Evolutionary conservation across 2,329 filamentous ascomycete species (phyloP).

Genomic region (Colletotrichum simmondsii): DNA sequence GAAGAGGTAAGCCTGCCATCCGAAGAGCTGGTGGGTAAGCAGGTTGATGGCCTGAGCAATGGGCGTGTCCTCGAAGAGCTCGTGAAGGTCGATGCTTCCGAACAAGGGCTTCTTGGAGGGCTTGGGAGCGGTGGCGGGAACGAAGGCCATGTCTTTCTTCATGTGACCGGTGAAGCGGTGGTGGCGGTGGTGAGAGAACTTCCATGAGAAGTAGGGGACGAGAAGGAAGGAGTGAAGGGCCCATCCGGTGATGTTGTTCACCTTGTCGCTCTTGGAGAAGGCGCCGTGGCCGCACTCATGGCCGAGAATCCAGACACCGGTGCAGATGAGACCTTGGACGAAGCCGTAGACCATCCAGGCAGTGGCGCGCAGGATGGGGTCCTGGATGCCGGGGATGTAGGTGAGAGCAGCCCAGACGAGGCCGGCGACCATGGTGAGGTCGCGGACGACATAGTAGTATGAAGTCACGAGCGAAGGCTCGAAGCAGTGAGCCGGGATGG

Average conservation of each 20-base stretch:
- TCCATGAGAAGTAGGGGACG: constrained; percentile 80
- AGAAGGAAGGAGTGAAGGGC: constrained; percentile 72
- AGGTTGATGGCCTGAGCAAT: constrained; percentile 64
- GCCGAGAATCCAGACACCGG: constrained; percentile 76
- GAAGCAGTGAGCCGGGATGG: constrained; percentile 72
- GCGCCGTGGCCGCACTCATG: constrained; percentile 79
- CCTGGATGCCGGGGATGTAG: constrained; percentile 63
- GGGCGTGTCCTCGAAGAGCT: constrained; percentile 73
- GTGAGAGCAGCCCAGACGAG: constrained; percentile 63
- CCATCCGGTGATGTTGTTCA: constrained; percentile 74
- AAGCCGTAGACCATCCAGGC: constrained; percentile 72
- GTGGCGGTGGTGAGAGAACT: constrained; percentile 76
- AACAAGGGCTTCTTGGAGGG: constrained; percentile 46
- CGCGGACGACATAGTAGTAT: constrained; percentile 66
- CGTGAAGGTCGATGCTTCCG: constrained; percentile 55
- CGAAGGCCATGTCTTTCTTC: constrained; percentile 74
- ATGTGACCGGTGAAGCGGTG: constrained; percentile 77
- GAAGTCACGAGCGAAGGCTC: constrained; percentile 63
- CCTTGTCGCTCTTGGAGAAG: constrained; percentile 64
- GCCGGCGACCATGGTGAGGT: constrained; percentile 59
- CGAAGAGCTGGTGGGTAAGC: constrained; percentile 71
- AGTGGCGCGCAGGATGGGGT: constrained; percentile 52
- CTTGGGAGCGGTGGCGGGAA: constrained; percentile 59
- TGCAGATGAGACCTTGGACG: constrained; percentile 73
- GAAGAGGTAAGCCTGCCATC: constrained; percentile 73